Evolutionary conservation across 768 basidiomycete species (phyloP), one percentile per base, ranked within the genome.

Genomic region (Fomitopsis pulvina): DNA sequence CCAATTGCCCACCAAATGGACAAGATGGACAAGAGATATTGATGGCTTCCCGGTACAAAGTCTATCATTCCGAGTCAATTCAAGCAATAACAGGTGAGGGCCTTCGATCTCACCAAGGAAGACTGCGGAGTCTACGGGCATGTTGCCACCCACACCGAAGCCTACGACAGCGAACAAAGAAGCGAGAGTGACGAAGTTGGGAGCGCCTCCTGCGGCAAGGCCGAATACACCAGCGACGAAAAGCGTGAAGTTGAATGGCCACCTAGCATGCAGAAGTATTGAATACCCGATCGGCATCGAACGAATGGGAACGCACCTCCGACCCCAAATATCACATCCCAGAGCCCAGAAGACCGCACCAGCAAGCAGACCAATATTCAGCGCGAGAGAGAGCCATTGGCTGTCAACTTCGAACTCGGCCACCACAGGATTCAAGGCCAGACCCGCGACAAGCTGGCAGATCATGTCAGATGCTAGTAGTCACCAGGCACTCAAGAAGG

Each of bases 1-100:
- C 80, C 81, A 22, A 80, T 58, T 16, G 71, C 74, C 79, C 79
- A 83, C 76, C 76, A 82, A 14, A 80, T 71, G 0, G 77, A 76
- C 21, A 83, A 63, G 42, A 81, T 59, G 1, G 80, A 81, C 40
- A 83, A 62, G 29, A 81, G 67, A 53, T 78, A 82, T 52, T 83
- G 80, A 52, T 81, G 77, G 8, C 72, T 70, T 21, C 69, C 70
- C 4, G 78, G 79, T 4, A 78, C 54, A 32, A 77, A 73, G 57
- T 79, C 81, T 72, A 60, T 41, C 32, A 57, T 47, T 1, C 8
- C 4, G 12, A 6, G 43, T 45, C 25, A 45, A 20, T 28, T 28
- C 8, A 27, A n/a, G 27, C 5, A 21, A 4, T 9, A 18, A 27
- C 3, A 9, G 30, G 18, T 3, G 11, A 20, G 3, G 6, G 25